Base-by-base conservation (phyloP, 2,329 filamentous ascomycete genomes). In the Trichophyton simii region DNA sequence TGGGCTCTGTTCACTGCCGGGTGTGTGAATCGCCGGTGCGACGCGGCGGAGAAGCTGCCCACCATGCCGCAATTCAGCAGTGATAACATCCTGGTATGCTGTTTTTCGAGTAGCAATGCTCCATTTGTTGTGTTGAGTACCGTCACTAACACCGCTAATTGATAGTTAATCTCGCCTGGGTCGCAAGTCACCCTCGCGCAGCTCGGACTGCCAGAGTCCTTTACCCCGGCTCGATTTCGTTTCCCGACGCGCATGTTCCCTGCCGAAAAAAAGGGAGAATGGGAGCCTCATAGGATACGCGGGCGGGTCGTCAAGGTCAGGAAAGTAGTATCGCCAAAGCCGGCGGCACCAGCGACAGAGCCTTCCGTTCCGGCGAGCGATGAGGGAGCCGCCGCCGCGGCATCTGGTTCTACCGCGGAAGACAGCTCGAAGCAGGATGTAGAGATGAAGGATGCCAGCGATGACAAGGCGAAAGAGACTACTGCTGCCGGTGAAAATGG, bases 181-280 rank as follows among this genome's bases (percentile, higher is more conserved):
- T 96, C 91, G 73, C 86, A 88, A 76, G 92, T 87, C 66, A 96
- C 91, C 63, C 84, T 95, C 77, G 91, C 91, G 67, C 91, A 96
- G 81, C 83, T 96, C 46, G 91, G 91, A 59, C 87, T 94, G 68
- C 86, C 85, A 68, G 91, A 96, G 78, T 86, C 84, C n/a, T 87
- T 97, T 73, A 95, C 91, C 41, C 91, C 91, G 50, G 90, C 94
- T n/a, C 82, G 86, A 64, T 83, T 89, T 73, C 88, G 91, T 67
- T 83, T 97, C 67, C 85, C 88, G 36, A 96, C 92, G 75, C 87
- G 94, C 78, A 96, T 99, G 91, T 99, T 97, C 68, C 81, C 82
- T 1, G 84, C 80, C 60, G 84, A 86, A 67, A 91, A 95, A 70
- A 81, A 83, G 60, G 88, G 89, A 62, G 85, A 88, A 71, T 91